Evolutionary conservation across 257 asterid species (phyloP).

Genomic region (Solanum bulbocastanum): DNA sequence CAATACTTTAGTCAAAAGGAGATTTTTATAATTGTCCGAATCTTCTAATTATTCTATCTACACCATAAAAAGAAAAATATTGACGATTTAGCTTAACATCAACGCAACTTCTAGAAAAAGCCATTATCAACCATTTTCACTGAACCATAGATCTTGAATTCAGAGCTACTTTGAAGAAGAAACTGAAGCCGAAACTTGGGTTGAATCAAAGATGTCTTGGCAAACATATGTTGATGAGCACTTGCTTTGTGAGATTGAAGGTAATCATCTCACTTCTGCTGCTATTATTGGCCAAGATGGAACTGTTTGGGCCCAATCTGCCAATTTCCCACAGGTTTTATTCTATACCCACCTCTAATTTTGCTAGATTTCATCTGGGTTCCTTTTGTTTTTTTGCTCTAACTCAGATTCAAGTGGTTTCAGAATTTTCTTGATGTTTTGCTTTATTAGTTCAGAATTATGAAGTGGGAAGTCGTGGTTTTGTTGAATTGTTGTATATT

Average conservation of each 20-base stretch:
- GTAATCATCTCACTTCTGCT: conserved; percentile 23
- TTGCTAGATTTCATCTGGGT: neutral
- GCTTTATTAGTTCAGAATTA: neutral
- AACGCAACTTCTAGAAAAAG: conserved; percentile 11
- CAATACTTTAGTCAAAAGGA: neutral
- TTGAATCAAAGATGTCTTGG: conserved; percentile 16
- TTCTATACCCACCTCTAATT: neutral
- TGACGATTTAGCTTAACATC: conserved; percentile 11
- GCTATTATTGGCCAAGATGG: conserved; percentile 27
- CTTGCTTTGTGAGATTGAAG: conserved; percentile 27
- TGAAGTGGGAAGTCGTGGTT: neutral
- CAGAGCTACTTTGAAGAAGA: neutral
- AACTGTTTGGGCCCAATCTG: conserved; percentile 20
- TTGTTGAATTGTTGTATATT: neutral
- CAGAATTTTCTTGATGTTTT: neutral
- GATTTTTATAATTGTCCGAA: neutral
- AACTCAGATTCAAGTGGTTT: neutral
- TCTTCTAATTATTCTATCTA: neutral
- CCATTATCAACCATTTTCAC: neutral
- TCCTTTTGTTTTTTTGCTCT: neutral
- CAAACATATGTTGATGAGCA: conserved; percentile 20
- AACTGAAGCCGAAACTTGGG: too few species aligned
- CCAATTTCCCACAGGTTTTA: conserved; percentile 20
- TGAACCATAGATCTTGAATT: neutral
- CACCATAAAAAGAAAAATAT: neutral